These are phyloP conservation scores for Ceratocystis ficicola DNA, from an alignment of 2,329 filamentous ascomycete species.

Conservation along the genomic window DNA sequence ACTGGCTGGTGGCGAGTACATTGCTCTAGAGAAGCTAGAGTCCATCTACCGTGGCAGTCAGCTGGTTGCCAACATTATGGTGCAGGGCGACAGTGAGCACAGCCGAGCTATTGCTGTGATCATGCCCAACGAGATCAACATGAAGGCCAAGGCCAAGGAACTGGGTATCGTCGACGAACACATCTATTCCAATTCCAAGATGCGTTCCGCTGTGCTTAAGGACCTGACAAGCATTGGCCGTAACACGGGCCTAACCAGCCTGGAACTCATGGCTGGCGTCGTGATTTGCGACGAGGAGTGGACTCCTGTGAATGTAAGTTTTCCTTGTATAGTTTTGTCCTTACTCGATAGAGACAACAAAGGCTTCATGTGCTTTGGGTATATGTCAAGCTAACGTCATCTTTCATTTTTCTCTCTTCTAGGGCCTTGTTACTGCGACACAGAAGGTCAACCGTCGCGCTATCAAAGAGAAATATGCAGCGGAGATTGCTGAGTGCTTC, in stretches of 20 bases:
- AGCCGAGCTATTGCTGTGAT: constrained; percentile 74
- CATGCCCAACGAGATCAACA: constrained; percentile 50
- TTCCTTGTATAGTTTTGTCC: background rate
- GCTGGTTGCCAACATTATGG: constrained; percentile 76
- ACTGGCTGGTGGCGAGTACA: constrained; percentile 89
- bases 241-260: constrained; percentile 52
- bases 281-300: constrained; percentile 77
- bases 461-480: constrained; percentile 39
- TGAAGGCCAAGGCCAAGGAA: constrained; percentile 47
- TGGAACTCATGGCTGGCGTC: constrained; percentile 66
- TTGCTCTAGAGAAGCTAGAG: constrained; percentile 91
- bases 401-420: background rate
- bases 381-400: constrained; percentile 23
- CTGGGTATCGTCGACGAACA: constrained; percentile 54
- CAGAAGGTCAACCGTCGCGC: constrained; percentile 47
- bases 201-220: constrained; percentile 50
- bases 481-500: constrained; percentile 38
- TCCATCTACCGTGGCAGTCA: constrained; percentile 71
- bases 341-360: background rate
- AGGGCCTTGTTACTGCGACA: constrained; percentile 51
- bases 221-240: constrained; percentile 54
- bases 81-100: constrained; percentile 65
- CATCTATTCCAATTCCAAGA: constrained; percentile 54
- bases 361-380: background rate
- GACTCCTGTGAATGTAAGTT: constrained; percentile 70